phyloP scores from a whole-genome alignment of 73 alveolate species.

The Tetrahymena malaccensis region DNA sequence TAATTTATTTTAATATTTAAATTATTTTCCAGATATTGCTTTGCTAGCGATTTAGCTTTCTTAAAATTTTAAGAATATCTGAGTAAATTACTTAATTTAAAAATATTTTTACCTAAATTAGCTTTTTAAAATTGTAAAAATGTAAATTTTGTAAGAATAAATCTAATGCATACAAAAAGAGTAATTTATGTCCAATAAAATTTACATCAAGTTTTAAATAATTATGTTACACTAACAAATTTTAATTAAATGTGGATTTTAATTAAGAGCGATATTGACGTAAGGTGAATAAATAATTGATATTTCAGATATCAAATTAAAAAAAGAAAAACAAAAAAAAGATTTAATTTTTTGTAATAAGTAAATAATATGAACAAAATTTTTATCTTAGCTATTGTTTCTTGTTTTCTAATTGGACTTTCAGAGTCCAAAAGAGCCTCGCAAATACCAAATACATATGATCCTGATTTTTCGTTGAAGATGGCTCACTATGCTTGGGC shows the following conservation, averaged over 20 bases:
- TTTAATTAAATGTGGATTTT: neutral
- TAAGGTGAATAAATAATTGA: neutral
- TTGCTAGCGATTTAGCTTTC: too few species aligned
- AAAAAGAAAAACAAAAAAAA: too few species aligned
- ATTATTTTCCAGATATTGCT: too few species aligned
- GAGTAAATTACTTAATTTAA: too few species aligned
- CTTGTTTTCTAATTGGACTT: neutral
- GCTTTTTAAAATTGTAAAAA: too few species aligned
- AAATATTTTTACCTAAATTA: too few species aligned
- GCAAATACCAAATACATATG: neutral
- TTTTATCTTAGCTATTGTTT: neutral
- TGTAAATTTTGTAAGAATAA: neutral
- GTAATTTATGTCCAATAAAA: neutral
- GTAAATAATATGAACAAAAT: neutral
- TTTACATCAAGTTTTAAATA: neutral
- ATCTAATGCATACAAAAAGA: neutral
- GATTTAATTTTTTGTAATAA: too few species aligned
- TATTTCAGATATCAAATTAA: neutral
- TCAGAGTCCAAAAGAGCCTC: neutral
- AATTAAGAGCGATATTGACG: neutral
- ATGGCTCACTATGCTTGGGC: conserved; percentile 7
- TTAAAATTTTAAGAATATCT: too few species aligned
- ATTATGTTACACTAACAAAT: neutral
- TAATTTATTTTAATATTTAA: too few species aligned
- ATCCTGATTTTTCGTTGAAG: neutral